phyloP scores from a whole-genome alignment of 2,329 filamentous ascomycete species.

The Scolecobasidium constrictum region DNA sequence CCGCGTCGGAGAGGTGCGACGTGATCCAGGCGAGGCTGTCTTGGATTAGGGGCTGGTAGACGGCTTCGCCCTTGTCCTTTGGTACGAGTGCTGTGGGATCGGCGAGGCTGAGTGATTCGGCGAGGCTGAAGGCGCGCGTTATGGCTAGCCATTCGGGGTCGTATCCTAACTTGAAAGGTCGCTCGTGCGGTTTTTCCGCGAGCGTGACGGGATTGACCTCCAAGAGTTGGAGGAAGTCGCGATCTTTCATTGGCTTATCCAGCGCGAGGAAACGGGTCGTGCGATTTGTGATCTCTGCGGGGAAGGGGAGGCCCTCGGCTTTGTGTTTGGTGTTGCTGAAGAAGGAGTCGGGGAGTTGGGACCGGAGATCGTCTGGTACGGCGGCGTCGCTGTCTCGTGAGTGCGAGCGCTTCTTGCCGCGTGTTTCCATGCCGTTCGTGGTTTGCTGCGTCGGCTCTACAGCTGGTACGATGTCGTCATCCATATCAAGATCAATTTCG shows the following conservation, averaged over 20 bases:
- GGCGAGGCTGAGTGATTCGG: constrained; percentile 49
- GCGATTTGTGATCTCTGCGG: constrained; percentile 63
- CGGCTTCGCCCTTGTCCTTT: constrained; percentile 53
- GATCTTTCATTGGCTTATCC: constrained; percentile 76
- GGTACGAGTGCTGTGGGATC: constrained; percentile 43
- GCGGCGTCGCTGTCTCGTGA: constrained; percentile 16
- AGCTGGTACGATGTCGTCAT: constrained; percentile 36
- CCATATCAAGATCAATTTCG: constrained; percentile 54
- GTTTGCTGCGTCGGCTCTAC: constrained; percentile 16
- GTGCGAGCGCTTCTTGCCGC: constrained; percentile 19
- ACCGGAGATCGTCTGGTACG: constrained; percentile 9
- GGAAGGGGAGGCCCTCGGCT: constrained; percentile 42
- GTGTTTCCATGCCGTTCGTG: constrained; percentile 18
- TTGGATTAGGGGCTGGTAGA: constrained; percentile 58
- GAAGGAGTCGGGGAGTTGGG: constrained; percentile 11
- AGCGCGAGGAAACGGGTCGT: constrained; percentile 76
- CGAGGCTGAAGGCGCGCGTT: constrained; percentile 63
- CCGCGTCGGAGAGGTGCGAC: too few species aligned
- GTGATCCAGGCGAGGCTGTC: constrained; percentile 67
- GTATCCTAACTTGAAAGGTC: constrained; percentile 58
- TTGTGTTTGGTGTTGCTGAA: constrained; percentile 24
- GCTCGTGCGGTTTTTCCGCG: constrained; percentile 18
- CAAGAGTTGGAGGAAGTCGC: constrained; percentile 72
- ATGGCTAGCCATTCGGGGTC: constrained; percentile 96
- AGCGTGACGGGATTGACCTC: constrained; percentile 43